Percentiles rank a stretch among this genome's conserved stretches.
Conservation (phyloP, 2,329 filamentous ascomycete genomes). For the Botrytis galanthina region DNA sequence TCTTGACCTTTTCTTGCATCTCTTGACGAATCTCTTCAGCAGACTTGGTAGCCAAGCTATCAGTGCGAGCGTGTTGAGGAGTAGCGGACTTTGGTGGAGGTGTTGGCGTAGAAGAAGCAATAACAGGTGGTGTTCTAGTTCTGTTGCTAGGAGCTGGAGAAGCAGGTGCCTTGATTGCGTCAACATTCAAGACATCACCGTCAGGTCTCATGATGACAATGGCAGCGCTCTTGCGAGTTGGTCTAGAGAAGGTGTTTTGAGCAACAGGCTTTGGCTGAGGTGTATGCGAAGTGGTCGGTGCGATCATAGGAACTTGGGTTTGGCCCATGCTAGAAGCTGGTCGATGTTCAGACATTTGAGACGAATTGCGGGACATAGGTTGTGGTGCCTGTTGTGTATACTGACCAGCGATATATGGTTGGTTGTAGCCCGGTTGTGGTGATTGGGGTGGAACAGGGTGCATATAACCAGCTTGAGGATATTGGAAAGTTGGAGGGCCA, state of each 20-base stretch:
- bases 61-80: slow-evolving; percentile 64
- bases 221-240: slow-evolving; percentile 61
- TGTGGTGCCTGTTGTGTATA: slow-evolving; percentile 52
- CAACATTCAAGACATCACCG: slow-evolving; percentile 74
- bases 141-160: slow-evolving; percentile 53
- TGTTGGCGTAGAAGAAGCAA: slow-evolving; percentile 68
- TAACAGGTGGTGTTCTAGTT: slow-evolving; percentile 58
- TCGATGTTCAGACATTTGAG: slow-evolving; percentile 67
- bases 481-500: slow-evolving; percentile 41
- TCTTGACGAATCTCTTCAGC: slow-evolving; percentile 80
- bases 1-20: slow-evolving; percentile 57
- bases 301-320: slow-evolving; percentile 38
- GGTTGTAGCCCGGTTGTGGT: slow-evolving; percentile 48
- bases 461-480: slow-evolving; percentile 53
- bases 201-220: slow-evolving; percentile 82
- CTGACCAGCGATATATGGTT: slow-evolving; percentile 41
- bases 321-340: slow-evolving; percentile 46
- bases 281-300: slow-evolving; percentile 44
- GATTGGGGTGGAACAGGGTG: slow-evolving; percentile 43
- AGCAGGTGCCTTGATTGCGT: slow-evolving; percentile 62
- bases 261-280: slow-evolving; percentile 51
- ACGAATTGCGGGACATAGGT: slow-evolving; percentile 78
- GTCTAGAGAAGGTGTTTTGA: slow-evolving; percentile 39
- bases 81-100: slow-evolving; percentile 75
- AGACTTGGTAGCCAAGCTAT: slow-evolving; percentile 70